Conservation (phyloP, 192 early-diverging fungal genomes). For the Rhizophagus prolifer region DNA sequence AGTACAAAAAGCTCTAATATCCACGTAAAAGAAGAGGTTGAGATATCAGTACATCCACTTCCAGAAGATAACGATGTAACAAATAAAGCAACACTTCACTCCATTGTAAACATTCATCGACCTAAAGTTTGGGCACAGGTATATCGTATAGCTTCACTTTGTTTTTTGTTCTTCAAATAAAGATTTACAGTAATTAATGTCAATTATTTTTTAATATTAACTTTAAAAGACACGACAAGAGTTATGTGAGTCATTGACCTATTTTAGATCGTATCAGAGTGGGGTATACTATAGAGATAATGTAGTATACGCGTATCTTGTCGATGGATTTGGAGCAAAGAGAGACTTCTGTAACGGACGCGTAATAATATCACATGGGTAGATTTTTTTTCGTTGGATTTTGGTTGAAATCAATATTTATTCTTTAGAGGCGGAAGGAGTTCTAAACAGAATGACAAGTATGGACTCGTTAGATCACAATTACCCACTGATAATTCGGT, state of each 20-base stretch:
- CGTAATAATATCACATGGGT: constrained; percentile 9
- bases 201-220: not conserved
- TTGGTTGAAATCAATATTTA: not conserved
- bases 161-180: not conserved
- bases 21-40: not conserved
- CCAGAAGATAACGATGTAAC: not conserved
- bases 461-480: not conserved
- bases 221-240: constrained; percentile 8
- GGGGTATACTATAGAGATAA: not conserved
- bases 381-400: not conserved
- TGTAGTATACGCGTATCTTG: not conserved
- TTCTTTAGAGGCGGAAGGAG: not conserved
- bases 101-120: not conserved
- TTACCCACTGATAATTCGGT: not conserved
- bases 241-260: not conserved
- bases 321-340: not conserved
- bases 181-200: not conserved
- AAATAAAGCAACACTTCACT: not conserved
- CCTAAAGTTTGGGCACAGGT: not conserved
- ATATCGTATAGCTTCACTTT: not conserved
- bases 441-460: not conserved
- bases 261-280: not conserved
- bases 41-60: not conserved
- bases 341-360: not conserved
- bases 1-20: too few species aligned